These are phyloP conservation scores for Colletotrichum somersetense DNA, from an alignment of 2,329 filamentous ascomycete species.

Conservation along the genomic window DNA sequence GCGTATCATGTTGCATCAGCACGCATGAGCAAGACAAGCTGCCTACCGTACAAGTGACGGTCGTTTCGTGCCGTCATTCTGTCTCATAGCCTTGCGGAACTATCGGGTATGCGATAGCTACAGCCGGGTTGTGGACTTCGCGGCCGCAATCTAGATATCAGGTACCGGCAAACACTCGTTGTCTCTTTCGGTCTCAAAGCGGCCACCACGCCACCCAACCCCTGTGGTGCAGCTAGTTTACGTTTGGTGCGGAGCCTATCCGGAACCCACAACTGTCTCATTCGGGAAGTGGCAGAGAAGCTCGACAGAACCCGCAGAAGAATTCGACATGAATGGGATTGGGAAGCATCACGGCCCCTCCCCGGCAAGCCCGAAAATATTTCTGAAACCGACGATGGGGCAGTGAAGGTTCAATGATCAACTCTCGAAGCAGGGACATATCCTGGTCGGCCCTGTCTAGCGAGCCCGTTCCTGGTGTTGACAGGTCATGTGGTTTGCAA, in stretches of 20 bases:
- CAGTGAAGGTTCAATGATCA: constrained; percentile 39
- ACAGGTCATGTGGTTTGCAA: constrained; percentile 41
- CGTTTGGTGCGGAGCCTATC: constrained; percentile 1
- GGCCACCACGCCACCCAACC: constrained; percentile 9
- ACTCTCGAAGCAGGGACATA: constrained; percentile 34
- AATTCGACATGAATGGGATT: constrained; percentile 26
- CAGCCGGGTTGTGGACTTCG: constrained; percentile 20
- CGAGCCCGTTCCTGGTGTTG: constrained; percentile 40
- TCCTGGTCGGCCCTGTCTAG: constrained; percentile 28
- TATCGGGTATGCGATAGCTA: constrained; percentile 17
- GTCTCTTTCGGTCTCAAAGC: constrained; percentile 25
- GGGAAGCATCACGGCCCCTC: constrained; percentile 19
- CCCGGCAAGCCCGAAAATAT: constrained; percentile 41
- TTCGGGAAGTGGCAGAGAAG: constrained; percentile 42
- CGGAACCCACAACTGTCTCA: constrained; percentile 20
- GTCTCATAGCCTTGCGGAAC: neutral
- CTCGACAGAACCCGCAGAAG: constrained; percentile 39
- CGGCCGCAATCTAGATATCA: constrained; percentile 19
- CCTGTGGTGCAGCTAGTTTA: constrained; percentile 14
- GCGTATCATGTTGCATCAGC: neutral
- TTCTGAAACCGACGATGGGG: constrained; percentile 41
- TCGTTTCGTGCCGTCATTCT: neutral
- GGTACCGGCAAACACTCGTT: constrained; percentile 17
- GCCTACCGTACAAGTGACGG: neutral
- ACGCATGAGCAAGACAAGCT: neutral